A percentile compares a stretch with the other conserved stretches of the same genome.
Evolutionary conservation across 2,329 filamentous ascomycete species (phyloP).

Genomic region (Hypoxylon sp.): DNA sequence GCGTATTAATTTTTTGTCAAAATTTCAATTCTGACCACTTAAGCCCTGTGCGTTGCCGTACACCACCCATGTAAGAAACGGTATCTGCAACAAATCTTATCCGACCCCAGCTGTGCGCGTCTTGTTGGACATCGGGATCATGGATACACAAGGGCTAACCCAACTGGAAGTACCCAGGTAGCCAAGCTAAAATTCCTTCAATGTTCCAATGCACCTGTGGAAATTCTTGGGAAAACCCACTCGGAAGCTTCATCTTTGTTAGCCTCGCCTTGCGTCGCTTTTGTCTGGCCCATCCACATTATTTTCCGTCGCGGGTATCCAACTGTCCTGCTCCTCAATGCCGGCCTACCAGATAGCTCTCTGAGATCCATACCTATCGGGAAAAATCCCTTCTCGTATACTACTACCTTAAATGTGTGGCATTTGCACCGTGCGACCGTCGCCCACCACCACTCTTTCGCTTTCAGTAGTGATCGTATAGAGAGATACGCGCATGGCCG

Average conservation of each 20-base stretch:
- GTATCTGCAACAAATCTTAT: constrained; percentile 39
- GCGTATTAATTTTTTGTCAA: too few relatives aligned
- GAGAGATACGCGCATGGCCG: constrained; percentile 54
- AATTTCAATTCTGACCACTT: too few relatives aligned
- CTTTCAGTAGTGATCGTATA: constrained; percentile 34
- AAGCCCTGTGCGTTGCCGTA: too few relatives aligned
- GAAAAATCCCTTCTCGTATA: constrained; percentile 31
- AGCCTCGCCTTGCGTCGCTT: constrained; percentile 36
- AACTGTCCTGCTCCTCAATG: constrained; percentile 33
- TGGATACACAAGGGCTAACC: neutral
- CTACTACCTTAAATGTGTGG: constrained; percentile 36
- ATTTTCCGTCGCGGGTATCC: constrained; percentile 33
- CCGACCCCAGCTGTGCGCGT: constrained; percentile 18
- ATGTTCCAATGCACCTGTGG: neutral
- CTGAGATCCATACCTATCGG: constrained; percentile 38
- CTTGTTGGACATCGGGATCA: neutral
- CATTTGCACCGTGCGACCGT: constrained; percentile 40
- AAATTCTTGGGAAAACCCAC: constrained; percentile 24
- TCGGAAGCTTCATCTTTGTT: constrained; percentile 31
- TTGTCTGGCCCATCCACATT: constrained; percentile 28
- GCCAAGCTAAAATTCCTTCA: constrained; percentile 30
- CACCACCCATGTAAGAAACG: neutral
- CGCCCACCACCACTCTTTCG: constrained; percentile 26
- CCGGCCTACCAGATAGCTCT: constrained; percentile 35
- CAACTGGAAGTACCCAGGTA: constrained; percentile 3